Evolutionary conservation across 345 rosid species (phyloP), one percentile per base, ranked within the genome.

Genomic region (Citrus inodora): DNA sequence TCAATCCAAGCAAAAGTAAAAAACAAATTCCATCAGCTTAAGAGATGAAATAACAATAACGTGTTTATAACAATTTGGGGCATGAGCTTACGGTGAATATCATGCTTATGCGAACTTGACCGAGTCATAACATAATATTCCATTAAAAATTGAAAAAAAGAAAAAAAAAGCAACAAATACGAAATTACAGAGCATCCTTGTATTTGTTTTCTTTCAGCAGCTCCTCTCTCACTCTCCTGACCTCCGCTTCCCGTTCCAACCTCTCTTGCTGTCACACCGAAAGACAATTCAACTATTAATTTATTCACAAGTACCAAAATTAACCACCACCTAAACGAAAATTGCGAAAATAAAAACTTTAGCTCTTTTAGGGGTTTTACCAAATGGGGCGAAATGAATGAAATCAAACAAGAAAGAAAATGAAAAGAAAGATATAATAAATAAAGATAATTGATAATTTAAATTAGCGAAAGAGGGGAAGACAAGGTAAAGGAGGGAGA

Each of bases 211-310:
- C 82, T 71, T 70, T 85, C 58, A 84, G 78, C 81, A 89, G 67
- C 86, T 91, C 88, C 76, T 85, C 90, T 79, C 92, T 85, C 62
- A 88, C 87, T 48, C 87, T 84, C 83, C 77, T 89, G 60, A 89
- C 82, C 84, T 87, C 89, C 33, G 86, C 92, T 83, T 86, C 90
- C 77, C 74, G 86, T 86, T 88, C 94, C 87, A 88, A 19, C 82
- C 90, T 85, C 80, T 89, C 92, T 78, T 79, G 84, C 95, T 88
- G 84, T 64, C 78, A 75, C 71, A 21, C 76, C 25, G 25, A 69
- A 8, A 66, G 4, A 32, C 30, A 8, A 64, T 19, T 38, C 25
- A 1, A 25, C 11, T 53, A 59, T 27, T 28, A 70, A 11, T 14
- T 70, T 70, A 70, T 3, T 42, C 51, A 25, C 7, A 13, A 40